Percentiles rank a stretch among this genome's conserved stretches.
Conservation (phyloP, 2,329 filamentous ascomycete species). For the Penicillium italicum region DNA sequence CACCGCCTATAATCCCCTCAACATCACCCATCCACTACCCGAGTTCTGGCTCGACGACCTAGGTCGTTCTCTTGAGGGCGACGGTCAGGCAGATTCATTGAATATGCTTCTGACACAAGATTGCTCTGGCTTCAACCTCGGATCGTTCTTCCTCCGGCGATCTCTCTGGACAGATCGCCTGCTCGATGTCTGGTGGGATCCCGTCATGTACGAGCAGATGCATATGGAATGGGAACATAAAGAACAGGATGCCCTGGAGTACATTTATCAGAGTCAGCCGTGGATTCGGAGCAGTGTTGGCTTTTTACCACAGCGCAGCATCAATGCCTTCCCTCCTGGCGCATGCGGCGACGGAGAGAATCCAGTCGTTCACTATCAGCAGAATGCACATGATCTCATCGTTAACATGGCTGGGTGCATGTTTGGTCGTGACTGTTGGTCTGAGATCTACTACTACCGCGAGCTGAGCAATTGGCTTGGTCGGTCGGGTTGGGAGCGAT, state of each 20-base stretch:
- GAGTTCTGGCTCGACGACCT: conserved; percentile 72
- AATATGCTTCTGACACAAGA: conserved; percentile 89
- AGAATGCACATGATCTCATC: conserved; percentile 82
- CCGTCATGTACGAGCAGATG: conserved; percentile 93
- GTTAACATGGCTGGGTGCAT: conserved; percentile 99
- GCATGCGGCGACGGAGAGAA: conserved; percentile 67
- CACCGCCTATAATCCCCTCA: conserved; percentile 91
- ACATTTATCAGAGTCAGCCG: conserved; percentile 84
- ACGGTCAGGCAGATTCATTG: conserved; percentile 73
- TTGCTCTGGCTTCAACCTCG: conserved; percentile 92
- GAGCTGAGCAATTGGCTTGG: conserved; percentile 89
- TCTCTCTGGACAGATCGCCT: conserved; percentile 86
- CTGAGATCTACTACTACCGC: conserved; percentile 93
- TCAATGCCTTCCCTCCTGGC: conserved; percentile 90
- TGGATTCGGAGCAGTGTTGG: conserved; percentile 87
- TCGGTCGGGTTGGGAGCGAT: conserved; percentile 72
- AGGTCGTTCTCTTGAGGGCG: conserved; percentile 69
- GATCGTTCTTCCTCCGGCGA: conserved; percentile 86
- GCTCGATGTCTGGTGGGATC: conserved; percentile 97
- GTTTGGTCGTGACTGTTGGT: conserved; percentile 96
- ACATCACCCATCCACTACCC: conserved; percentile 79
- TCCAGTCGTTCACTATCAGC: conserved; percentile 76
- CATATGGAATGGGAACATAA: conserved; percentile 99
- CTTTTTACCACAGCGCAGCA: conserved; percentile 84
- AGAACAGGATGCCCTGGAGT: conserved; percentile 91